Conservation (phyloP, 768 basidiomycete genomes). For the Collybia sp. region DNA sequence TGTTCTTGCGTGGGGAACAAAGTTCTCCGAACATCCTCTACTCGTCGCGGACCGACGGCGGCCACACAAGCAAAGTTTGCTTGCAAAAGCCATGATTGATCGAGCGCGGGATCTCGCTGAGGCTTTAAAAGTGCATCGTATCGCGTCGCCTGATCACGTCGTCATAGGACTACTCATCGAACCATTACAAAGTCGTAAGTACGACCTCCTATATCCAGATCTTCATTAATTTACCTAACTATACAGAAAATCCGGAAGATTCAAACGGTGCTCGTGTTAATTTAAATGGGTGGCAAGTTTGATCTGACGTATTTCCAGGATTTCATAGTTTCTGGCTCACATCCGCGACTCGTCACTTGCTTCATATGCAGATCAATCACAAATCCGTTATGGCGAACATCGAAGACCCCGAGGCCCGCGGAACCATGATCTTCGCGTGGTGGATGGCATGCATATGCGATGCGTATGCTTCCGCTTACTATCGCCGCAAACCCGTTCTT, state of each 20-base stretch:
- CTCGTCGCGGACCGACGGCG: conserved; percentile 74
- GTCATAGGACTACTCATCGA: conserved; percentile 81
- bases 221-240: conserved; percentile 9
- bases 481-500: conserved; percentile 79
- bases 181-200: conserved; percentile 84
- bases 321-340: conserved; percentile 85
- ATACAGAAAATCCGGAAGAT: conserved; percentile 66
- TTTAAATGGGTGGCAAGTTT: conserved; percentile 2
- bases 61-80: conserved; percentile 64
- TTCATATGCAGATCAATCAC: conserved; percentile 77
- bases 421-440: conserved; percentile 89
- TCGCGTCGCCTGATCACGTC: conserved; percentile 76
- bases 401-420: conserved; percentile 68
- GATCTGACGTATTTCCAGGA: conserved; percentile 35
- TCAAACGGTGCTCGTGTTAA: conserved; percentile 49
- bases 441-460: conserved; percentile 90
- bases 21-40: conserved; percentile 88
- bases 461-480: conserved; percentile 79
- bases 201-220: neutral
- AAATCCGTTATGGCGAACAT: conserved; percentile 74
- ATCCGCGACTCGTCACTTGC: conserved; percentile 70
- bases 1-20: conserved; percentile 87
- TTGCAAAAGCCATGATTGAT: conserved; percentile 75
- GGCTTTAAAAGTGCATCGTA: conserved; percentile 79
- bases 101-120: conserved; percentile 86